Conservation (phyloP, 192 early-diverging fungal genomes). For the Coemansia sp. region DNA sequence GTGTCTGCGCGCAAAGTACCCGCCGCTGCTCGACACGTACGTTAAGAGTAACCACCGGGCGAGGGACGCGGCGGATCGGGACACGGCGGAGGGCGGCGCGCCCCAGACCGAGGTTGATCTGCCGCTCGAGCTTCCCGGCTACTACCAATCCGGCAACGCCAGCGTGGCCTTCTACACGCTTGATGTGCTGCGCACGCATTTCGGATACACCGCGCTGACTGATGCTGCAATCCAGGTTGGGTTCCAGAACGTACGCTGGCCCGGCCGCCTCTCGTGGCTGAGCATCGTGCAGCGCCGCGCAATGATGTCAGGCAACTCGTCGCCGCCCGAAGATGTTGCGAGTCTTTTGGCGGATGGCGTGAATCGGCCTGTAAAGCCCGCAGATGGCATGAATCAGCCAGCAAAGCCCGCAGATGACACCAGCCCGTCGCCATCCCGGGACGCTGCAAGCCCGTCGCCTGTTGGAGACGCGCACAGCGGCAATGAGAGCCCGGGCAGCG, state of each 20-base stretch:
- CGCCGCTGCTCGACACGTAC: constrained; percentile 31
- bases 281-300: not conserved
- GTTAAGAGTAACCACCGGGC: not conserved
- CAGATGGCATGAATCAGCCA: too few species aligned
- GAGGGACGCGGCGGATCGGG: too few species aligned
- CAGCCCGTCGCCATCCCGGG: too few species aligned
- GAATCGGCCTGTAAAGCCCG: too few species aligned
- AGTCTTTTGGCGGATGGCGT: too few species aligned
- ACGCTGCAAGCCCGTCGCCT: too few species aligned
- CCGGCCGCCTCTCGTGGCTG: constrained; percentile 80
- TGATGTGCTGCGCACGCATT: constrained; percentile 48
- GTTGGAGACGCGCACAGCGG: constrained; percentile 12
- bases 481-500: not conserved
- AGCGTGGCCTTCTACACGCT: constrained; percentile 69
- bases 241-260: constrained; percentile 70
- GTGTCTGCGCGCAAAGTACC: constrained; percentile 42
- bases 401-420: too few species aligned
- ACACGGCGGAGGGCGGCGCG: not conserved
- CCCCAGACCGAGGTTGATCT: constrained; percentile 51
- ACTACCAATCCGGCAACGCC: constrained; percentile 79
- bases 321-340: too few species aligned
- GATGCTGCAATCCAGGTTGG: constrained; percentile 60
- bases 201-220: constrained; percentile 46
- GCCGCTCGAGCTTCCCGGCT: constrained; percentile 62
- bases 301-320: not conserved